These are phyloP conservation scores for Talaromyces trachyspermus DNA, from an alignment of 495 filamentous ascomycete species.

Conservation along the genomic window DNA sequence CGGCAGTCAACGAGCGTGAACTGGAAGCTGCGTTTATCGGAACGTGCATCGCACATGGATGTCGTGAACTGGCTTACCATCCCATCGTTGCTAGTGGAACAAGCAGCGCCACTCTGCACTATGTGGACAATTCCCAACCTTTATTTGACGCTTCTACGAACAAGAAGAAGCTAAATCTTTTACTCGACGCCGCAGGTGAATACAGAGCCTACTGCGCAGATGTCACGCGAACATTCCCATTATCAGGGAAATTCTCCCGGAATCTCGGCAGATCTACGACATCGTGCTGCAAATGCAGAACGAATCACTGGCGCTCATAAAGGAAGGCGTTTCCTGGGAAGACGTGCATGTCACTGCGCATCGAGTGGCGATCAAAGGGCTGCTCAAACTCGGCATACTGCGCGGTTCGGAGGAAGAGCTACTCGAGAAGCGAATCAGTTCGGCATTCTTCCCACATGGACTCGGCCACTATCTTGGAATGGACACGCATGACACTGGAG, in stretches of 20 bases:
- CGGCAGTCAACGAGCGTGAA: slow-evolving; percentile 70
- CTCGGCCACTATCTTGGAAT: slow-evolving; percentile 88
- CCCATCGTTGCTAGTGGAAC: slow-evolving; percentile 73
- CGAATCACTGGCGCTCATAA: slow-evolving; percentile 63
- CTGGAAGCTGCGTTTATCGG: slow-evolving; percentile 72
- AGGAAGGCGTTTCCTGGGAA: slow-evolving; percentile 77
- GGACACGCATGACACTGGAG: slow-evolving; percentile 91
- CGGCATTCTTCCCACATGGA: slow-evolving; percentile 89
- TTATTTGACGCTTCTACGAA: slow-evolving; percentile 34
- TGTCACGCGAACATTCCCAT: slow-evolving; percentile 84
- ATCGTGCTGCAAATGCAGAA: slow-evolving; percentile 82
- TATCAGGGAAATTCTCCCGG: slow-evolving; percentile 67
- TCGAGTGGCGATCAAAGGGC: slow-evolving; percentile 69
- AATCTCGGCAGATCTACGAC: slow-evolving; percentile 74
- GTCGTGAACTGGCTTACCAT: slow-evolving; percentile 74
- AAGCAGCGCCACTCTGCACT: slow-evolving; percentile 80
- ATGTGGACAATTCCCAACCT: slow-evolving; percentile 66
- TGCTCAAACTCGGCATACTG: slow-evolving; percentile 70
- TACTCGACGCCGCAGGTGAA: slow-evolving; percentile 82
- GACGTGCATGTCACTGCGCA: slow-evolving; percentile 74
- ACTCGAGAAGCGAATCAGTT: slow-evolving; percentile 63
- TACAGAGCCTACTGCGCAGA: slow-evolving; percentile 76
- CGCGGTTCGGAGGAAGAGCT: slow-evolving; percentile 62
- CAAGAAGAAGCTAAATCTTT: slow-evolving; percentile 59
- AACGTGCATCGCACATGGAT: slow-evolving; percentile 65